Evolutionary conservation across 1,284 basidiomycete species (phyloP).

Genomic region (Fomitopsis pinicola): DNA sequence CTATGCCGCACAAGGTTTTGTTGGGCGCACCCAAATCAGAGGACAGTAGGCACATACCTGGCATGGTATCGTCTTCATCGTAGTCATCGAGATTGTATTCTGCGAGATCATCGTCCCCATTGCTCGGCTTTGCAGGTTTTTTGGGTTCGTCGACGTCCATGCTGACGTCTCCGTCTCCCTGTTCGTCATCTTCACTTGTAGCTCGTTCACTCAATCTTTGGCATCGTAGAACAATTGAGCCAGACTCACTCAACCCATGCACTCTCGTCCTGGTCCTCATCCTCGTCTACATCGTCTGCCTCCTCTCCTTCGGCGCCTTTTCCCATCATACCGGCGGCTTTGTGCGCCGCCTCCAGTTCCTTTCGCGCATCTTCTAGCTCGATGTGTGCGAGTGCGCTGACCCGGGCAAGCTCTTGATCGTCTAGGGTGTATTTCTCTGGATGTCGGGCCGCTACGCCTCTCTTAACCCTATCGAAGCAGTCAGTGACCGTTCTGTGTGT

Average conservation of each 20-base stretch:
- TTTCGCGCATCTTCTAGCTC: slow-evolving; percentile 85
- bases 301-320: slow-evolving; percentile 60
- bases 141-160: slow-evolving; percentile 26
- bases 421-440: slow-evolving; percentile 91
- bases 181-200: slow-evolving; percentile 25
- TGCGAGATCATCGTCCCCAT: slow-evolving; percentile 77
- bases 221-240: slow-evolving; percentile 9
- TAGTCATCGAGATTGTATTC: slow-evolving; percentile 94
- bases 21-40: slow-evolving; percentile 8
- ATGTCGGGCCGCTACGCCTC: slow-evolving; percentile 73
- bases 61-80: slow-evolving; percentile 76
- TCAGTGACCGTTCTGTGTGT: not conserved
- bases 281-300: slow-evolving; percentile 42
- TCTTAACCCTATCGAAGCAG: slow-evolving; percentile 67
- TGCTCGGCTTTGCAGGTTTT: slow-evolving; percentile 19
- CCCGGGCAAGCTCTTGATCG: slow-evolving; percentile 86
- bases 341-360: slow-evolving; percentile 80
- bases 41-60: slow-evolving; percentile 37
- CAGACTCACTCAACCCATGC: slow-evolving; percentile 81
- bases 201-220: slow-evolving; percentile 31
- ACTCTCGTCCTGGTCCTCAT: slow-evolving; percentile 36
- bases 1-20: slow-evolving; percentile 33
- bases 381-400: slow-evolving; percentile 84
- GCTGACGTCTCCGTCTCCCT: slow-evolving; percentile 62
- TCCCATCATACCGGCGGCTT: slow-evolving; percentile 73